A percentile compares a stretch with the other conserved stretches of the same genome.
These are phyloP conservation scores for Komagataella ulmi DNA, from an alignment of 805 yeast genomes.

Conservation along the genomic window DNA sequence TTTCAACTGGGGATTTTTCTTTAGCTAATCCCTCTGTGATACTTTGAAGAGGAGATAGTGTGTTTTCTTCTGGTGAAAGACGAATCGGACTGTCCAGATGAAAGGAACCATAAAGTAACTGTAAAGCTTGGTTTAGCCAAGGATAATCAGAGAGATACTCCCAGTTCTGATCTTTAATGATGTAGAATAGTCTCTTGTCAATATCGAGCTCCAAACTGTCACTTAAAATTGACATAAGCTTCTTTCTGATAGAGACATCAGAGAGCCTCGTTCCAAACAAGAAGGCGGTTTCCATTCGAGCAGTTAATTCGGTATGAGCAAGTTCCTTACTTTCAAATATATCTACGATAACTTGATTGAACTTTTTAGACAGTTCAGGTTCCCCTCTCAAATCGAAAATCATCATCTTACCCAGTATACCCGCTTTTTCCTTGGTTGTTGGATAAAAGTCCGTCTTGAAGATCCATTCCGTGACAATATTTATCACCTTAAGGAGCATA, in stretches of 20 bases:
- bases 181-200: slow-evolving; percentile 68
- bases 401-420: slow-evolving; percentile 85
- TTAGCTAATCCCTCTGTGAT: slow-evolving; percentile 20
- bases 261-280: slow-evolving; percentile 82
- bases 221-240: slow-evolving; percentile 68
- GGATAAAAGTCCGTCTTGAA: slow-evolving; percentile 82
- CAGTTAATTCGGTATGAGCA: slow-evolving; percentile 78
- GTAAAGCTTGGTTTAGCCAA: slow-evolving; percentile 91
- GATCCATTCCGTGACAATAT: slow-evolving; percentile 80
- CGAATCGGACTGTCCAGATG: slow-evolving; percentile 33
- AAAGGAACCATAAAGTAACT: slow-evolving; percentile 70
- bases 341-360: slow-evolving; percentile 76
- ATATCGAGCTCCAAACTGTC: slow-evolving; percentile 68
- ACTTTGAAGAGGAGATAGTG: slow-evolving; percentile 37
- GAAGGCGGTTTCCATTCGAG: slow-evolving; percentile 93
- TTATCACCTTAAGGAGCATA: slow-evolving; percentile 60
- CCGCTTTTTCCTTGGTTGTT: slow-evolving; percentile 91
- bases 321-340: slow-evolving; percentile 72
- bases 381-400: slow-evolving; percentile 85
- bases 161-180: slow-evolving; percentile 95
- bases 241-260: slow-evolving; percentile 60
- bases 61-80: slow-evolving; percentile 33
- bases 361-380: slow-evolving; percentile 59
- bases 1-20: neutral
- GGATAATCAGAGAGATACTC: slow-evolving; percentile 85